Percentiles rank a stretch among this genome's conserved stretches.
phyloP scores from a whole-genome alignment of 331 rosid species.

The Dryas integrifolia region DNA sequence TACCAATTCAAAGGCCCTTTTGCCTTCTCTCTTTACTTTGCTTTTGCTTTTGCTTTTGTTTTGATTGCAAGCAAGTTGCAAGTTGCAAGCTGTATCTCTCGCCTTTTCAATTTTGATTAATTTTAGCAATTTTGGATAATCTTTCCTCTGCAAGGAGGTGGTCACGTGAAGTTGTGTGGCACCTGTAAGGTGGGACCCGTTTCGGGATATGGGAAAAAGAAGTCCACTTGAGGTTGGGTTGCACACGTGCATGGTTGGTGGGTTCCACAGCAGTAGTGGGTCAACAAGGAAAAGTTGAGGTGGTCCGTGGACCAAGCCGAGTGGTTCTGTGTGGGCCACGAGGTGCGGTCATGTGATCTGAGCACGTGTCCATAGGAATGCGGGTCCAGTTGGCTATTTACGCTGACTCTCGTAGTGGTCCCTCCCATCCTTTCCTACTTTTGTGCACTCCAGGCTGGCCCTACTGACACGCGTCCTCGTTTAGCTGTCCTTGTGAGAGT shows the following conservation, averaged over 20 bases:
- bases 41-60: neutral
- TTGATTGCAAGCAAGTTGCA: neutral
- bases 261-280: conserved; percentile 19
- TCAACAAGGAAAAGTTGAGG: conserved; percentile 21
- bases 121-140: conserved; percentile 1
- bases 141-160: no score
- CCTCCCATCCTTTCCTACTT: neutral
- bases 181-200: conserved; percentile 10
- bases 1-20: conserved; percentile 7
- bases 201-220: no score
- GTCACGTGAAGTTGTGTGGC: conserved; percentile 16
- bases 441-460: conserved; percentile 12
- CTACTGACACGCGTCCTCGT: conserved; percentile 29
- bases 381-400: conserved; percentile 23
- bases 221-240: neutral
- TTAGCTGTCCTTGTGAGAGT: neutral
- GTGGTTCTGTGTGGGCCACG: conserved; percentile 44
- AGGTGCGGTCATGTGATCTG: conserved; percentile 37
- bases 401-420: conserved; percentile 7
- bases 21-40: no score
- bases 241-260: conserved; percentile 32
- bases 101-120: neutral
- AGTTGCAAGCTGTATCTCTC: no score
- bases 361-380: conserved; percentile 48
- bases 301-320: conserved; percentile 41